A percentile compares a stretch with the other conserved stretches of the same genome.
Evolutionary conservation across 163 green algal species (phyloP).

Genomic region (Volvox carteri): DNA sequence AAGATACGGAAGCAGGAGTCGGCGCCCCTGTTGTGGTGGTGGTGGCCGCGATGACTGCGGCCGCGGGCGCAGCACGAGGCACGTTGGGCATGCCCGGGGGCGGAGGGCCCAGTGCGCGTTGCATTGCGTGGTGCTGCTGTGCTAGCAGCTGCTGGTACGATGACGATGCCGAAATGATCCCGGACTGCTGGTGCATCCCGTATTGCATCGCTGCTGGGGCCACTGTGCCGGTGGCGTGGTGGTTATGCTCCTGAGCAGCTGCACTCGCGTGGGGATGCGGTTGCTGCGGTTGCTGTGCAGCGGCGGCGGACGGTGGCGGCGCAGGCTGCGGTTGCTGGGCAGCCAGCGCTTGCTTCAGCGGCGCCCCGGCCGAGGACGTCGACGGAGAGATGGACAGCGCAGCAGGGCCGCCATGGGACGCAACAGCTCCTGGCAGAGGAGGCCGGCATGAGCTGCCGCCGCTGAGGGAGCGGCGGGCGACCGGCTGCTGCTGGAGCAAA

Average conservation of each 20-base stretch:
- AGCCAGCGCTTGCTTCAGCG: neutral
- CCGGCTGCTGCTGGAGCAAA: constrained; percentile 33
- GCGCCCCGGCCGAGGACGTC: neutral
- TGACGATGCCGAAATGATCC: neutral
- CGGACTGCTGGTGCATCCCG: neutral
- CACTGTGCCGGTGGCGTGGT: neutral
- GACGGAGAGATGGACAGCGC: neutral
- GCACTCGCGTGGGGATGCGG: neutral
- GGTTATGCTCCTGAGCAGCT: neutral
- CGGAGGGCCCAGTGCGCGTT: constrained; percentile 31
- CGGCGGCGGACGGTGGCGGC: neutral
- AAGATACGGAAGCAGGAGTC: neutral
- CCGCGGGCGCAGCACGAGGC: neutral
- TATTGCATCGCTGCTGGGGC: neutral
- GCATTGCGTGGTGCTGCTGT: constrained; percentile 42
- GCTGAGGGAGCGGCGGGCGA: constrained; percentile 8
- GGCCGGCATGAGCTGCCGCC: constrained; percentile 16
- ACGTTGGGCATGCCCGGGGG: constrained; percentile 46
- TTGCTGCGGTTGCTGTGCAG: neutral
- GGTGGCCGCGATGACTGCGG: neutral
- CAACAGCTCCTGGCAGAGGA: neutral
- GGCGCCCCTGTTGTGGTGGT: too few relatives aligned
- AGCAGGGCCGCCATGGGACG: neutral
- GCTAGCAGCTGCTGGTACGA: constrained; percentile 48
- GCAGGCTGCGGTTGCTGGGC: neutral